Conservation (phyloP, 176 grass and related monocot genomes). For the Chloris gayana region DNA sequence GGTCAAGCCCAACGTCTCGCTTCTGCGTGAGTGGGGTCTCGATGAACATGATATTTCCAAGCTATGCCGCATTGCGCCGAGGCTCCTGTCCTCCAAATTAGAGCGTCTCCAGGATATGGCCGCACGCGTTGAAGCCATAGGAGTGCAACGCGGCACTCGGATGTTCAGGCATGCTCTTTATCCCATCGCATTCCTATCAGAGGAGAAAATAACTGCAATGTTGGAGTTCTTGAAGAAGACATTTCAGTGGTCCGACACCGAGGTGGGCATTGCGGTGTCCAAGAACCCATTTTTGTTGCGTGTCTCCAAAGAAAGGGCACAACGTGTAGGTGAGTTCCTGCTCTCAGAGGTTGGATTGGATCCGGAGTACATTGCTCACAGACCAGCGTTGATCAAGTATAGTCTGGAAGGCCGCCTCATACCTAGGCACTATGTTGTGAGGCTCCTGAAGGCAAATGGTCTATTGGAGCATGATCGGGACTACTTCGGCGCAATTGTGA, state of each 20-base stretch:
- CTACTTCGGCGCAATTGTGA: neutral
- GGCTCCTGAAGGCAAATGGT: constrained; percentile 37
- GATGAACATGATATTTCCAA: constrained; percentile 29
- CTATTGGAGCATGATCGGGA: neutral
- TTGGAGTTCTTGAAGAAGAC: constrained; percentile 31
- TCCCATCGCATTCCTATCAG: neutral
- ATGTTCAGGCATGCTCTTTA: constrained; percentile 41
- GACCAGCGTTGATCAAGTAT: constrained; percentile 8
- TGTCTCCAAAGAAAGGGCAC: constrained; percentile 36
- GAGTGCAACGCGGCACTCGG: constrained; percentile 11
- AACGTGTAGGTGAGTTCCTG: constrained; percentile 24
- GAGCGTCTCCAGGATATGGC: constrained; percentile 3
- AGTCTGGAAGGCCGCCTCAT: constrained; percentile 35
- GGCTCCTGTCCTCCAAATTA: constrained; percentile 29
- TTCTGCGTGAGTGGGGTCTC: constrained; percentile 42
- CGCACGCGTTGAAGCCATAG: constrained; percentile 7
- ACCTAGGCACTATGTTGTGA: constrained; percentile 35
- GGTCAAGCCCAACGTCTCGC: constrained; percentile 45
- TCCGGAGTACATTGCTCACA: neutral
- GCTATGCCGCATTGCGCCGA: neutral
- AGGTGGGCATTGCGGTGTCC: constrained; percentile 16
- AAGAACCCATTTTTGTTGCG: constrained; percentile 34
- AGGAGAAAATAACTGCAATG: constrained; percentile 33
- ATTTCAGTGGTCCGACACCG: constrained; percentile 42
- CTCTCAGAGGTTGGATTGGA: constrained; percentile 26